phyloP scores from a whole-genome alignment of 352 stramenopile species.

The Phytophthora sp. region DNA sequence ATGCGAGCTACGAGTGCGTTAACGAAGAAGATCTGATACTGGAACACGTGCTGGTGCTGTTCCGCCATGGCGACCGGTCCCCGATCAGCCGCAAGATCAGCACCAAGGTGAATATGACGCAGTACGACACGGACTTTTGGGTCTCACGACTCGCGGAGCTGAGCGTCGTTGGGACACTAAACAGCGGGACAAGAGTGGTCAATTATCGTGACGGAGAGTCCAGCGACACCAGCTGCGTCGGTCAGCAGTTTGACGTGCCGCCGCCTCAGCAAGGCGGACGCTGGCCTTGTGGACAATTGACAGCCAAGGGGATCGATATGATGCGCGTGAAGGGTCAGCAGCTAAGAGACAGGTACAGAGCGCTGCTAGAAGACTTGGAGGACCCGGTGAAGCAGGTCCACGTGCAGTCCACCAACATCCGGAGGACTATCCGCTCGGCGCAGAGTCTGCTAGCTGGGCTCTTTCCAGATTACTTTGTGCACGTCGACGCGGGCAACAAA shows the following conservation, averaged over 20 bases:
- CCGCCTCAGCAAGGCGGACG: slow-evolving; percentile 62
- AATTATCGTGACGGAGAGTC: slow-evolving; percentile 25
- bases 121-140: slow-evolving; percentile 66
- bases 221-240: neutral
- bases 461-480: slow-evolving; percentile 58
- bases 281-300: slow-evolving; percentile 82
- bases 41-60: slow-evolving; percentile 72
- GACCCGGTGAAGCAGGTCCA: slow-evolving; percentile 56
- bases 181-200: slow-evolving; percentile 50
- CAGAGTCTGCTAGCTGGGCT: slow-evolving; percentile 74
- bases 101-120: slow-evolving; percentile 49
- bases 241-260: slow-evolving; percentile 21
- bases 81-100: slow-evolving; percentile 68
- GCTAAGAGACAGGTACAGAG: slow-evolving; percentile 50
- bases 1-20: neutral
- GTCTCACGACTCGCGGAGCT: slow-evolving; percentile 53
- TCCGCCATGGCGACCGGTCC: slow-evolving; percentile 82
- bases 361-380: slow-evolving; percentile 42
- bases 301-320: slow-evolving; percentile 62
- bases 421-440: slow-evolving; percentile 71
- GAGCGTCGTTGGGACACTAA: slow-evolving; percentile 52
- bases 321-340: slow-evolving; percentile 63
- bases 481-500: slow-evolving; percentile 20
- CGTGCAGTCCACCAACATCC: slow-evolving; percentile 82
- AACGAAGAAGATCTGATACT: slow-evolving; percentile 44